Evolutionary conservation across 2,329 filamentous ascomycete genomes (phyloP).

Genomic region (Tricladium varicosporioides): DNA sequence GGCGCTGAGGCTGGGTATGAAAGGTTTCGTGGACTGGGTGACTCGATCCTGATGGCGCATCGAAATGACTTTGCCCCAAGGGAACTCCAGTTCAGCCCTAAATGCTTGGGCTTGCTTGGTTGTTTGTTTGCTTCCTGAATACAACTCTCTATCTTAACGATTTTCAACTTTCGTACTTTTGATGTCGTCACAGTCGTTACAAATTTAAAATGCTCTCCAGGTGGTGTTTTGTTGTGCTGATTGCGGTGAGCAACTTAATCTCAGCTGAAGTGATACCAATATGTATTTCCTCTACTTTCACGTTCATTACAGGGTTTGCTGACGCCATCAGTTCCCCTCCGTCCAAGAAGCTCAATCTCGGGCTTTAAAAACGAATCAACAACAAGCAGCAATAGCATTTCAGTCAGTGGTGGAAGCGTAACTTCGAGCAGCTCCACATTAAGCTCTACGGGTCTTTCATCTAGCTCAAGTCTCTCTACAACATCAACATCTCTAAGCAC

Average conservation of each 20-base stretch:
- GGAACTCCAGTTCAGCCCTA: neutral
- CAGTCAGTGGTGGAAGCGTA: no score
- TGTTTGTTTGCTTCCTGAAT: neutral
- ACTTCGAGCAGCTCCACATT: no score
- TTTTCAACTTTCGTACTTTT: neutral
- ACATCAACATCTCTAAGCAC: no score
- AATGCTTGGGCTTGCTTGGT: neutral
- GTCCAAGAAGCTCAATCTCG: neutral
- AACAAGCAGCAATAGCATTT: neutral
- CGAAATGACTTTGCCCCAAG: neutral
- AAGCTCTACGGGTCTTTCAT: no score
- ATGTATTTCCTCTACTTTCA: neutral
- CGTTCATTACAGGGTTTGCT: neutral
- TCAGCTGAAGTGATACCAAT: neutral
- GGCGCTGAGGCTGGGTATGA: neutral
- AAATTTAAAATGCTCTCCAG: constrained; percentile 4
- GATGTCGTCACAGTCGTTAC: constrained; percentile 2
- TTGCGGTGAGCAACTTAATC: neutral
- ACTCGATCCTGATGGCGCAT: neutral
- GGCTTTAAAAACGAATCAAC: neutral
- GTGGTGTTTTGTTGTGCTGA: neutral
- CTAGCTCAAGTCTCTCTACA: no score
- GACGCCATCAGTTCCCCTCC: neutral
- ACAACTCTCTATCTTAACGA: no score
- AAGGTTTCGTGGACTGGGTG: neutral